Evolutionary conservation across 2,329 filamentous ascomycete species (phyloP), one percentile per base, ranked within the genome.

Genomic region (Trichoderma gracile): DNA sequence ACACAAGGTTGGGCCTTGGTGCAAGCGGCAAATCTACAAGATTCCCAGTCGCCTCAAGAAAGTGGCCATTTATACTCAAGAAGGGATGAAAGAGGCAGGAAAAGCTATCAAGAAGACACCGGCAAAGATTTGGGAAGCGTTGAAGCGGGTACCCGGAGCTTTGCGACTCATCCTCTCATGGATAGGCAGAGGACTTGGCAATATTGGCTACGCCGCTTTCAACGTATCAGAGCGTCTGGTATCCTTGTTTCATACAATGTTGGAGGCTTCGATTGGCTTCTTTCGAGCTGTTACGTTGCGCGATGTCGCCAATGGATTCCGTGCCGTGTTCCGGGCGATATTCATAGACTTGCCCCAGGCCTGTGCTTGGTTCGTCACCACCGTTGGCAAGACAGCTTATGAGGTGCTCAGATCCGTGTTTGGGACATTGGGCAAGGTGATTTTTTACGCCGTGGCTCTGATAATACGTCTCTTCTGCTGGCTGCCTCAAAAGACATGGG

Each of bases 241-340:
- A 2, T 77, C 77, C 1, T 66, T 76, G 0, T 2, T 79, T 1
- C 77, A 80, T 54, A 81, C 79, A 1, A 66, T 70, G 1, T 4
- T 76, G 0, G 68, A 68, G 46, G 77, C 78, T 0, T 67, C 77
- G 1, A 15, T 77, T 3, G 69, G 69, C 3, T 78, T 76, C 64
- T 76, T 80, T 65, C 66, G 68, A 14, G 43, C 52, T 0, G 73
- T 79, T 62, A 80, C 77, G 5, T 66, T 78, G n/a, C 67, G 66
- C n/a, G 78, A 81, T 61, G 70, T 81, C 3, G 73, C 73, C 70
- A 69, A 77, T 57, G 78, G 77, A 21, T 66, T 80, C 33, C 66
- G 68, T 45, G 67, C 69, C 10, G 70, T 77, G 0, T n/a, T 70
- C 4, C 56, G 66, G 4, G 71, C 74, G n/a, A 53, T 78, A 10